These are phyloP conservation scores for Ehretia macrophylla DNA, from an alignment of 257 asterid genomes.

Conservation along the genomic window DNA sequence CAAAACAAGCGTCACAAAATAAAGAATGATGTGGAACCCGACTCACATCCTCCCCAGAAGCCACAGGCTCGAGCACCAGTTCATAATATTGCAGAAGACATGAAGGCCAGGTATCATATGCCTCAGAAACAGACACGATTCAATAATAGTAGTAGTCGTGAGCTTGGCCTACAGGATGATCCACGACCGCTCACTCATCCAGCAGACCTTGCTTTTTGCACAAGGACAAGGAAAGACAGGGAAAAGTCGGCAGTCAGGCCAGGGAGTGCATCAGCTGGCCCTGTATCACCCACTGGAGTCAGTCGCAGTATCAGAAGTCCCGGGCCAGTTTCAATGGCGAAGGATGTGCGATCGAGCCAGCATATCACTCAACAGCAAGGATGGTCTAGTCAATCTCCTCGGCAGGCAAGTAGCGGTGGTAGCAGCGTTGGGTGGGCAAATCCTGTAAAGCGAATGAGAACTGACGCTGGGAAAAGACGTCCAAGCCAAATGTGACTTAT, in stretches of 20 bases:
- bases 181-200: constrained; percentile 76
- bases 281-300: constrained; percentile 66
- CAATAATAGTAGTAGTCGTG: constrained; percentile 44
- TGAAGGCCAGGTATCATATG: constrained; percentile 30
- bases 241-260: constrained; percentile 51
- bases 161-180: constrained; percentile 42
- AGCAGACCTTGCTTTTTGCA: constrained; percentile 84
- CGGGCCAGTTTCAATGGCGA: constrained; percentile 29
- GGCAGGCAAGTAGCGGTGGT: constrained; percentile 53
- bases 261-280: constrained; percentile 52
- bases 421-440: constrained; percentile 90
- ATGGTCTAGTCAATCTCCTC: constrained; percentile 55
- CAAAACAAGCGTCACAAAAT: constrained; percentile 58
- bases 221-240: constrained; percentile 90
- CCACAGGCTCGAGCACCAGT: constrained; percentile 51
- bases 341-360: constrained; percentile 48
- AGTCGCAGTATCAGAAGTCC: constrained; percentile 60
- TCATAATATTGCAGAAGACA: constrained; percentile 32
- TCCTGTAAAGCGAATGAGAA: constrained; percentile 88
- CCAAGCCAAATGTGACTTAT: constrained; percentile 64
- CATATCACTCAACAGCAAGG: constrained; percentile 45
- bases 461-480: constrained; percentile 77
- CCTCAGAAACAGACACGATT: constrained; percentile 52
- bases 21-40: constrained; percentile 50
- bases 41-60: constrained; percentile 53